These are phyloP conservation scores for Nakataea oryzae DNA, from an alignment of 2,329 filamentous ascomycete genomes.

Conservation along the genomic window DNA sequence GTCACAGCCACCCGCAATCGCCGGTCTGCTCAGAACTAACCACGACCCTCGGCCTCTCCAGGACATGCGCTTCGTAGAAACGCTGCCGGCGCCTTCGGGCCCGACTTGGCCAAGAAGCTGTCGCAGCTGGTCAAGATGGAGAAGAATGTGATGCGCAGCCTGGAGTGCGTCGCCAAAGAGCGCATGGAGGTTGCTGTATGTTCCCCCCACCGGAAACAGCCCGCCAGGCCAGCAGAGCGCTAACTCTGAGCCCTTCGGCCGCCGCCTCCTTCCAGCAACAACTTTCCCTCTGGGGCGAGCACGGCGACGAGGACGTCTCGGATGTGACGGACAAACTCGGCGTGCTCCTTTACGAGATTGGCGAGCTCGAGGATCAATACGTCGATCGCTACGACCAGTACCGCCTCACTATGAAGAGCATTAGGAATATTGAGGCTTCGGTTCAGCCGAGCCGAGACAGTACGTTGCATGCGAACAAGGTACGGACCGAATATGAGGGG, in stretches of 20 bases:
- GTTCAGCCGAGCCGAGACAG: conserved; percentile 96
- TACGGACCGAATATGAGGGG: conserved; percentile 9
- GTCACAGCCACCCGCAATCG: background rate
- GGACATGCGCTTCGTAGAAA: conserved; percentile 63
- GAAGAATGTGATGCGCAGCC: conserved; percentile 99
- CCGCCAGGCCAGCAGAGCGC: background rate
- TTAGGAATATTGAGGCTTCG: conserved; percentile 96
- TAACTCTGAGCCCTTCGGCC: background rate
- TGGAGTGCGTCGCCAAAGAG: conserved; percentile 90
- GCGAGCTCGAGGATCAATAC: conserved; percentile 95
- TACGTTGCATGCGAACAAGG: conserved; percentile 34
- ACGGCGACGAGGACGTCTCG: conserved; percentile 92
- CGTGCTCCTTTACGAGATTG: conserved; percentile 95
- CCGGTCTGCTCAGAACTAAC: background rate
- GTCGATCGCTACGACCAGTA: conserved; percentile 99
- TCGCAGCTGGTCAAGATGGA: conserved; percentile 99
- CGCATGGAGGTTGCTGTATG: conserved; percentile 96
- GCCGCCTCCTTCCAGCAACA: conserved; percentile 59
- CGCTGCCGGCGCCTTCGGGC: conserved; percentile 64
- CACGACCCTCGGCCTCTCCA: conserved; percentile 16
- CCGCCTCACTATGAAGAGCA: conserved; percentile 97
- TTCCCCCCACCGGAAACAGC: conserved; percentile 11
- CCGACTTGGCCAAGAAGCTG: conserved; percentile 94
- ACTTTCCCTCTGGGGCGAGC: conserved; percentile 96
- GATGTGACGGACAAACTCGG: conserved; percentile 98